Evolutionary conservation across 768 basidiomycete species (phyloP).

Genomic region (Dioszegia aurantiaca): DNA sequence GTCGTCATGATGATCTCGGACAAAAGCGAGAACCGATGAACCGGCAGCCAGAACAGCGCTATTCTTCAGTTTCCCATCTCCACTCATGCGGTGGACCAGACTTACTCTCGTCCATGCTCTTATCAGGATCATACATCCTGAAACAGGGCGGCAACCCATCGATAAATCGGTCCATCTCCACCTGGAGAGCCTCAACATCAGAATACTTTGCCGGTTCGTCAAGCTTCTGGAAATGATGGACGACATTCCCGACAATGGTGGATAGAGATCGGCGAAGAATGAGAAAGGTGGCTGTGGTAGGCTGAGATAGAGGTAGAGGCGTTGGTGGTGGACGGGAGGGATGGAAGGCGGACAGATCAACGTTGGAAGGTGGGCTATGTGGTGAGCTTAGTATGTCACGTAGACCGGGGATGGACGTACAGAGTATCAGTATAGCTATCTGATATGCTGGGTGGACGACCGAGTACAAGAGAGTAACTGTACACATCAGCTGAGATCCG

Average conservation of each 20-base stretch:
- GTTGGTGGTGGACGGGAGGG: conserved; percentile 18
- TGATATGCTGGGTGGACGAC: conserved; percentile 76
- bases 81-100: conserved; percentile 61
- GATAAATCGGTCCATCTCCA: conserved; percentile 76
- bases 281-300: conserved; percentile 81
- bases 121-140: conserved; percentile 48
- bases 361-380: conserved; percentile 57
- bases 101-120: conserved; percentile 36
- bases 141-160: conserved; percentile 65
- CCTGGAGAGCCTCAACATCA: conserved; percentile 77
- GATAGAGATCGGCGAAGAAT: conserved; percentile 81
- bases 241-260: conserved; percentile 78
- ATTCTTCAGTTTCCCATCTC: conserved; percentile 54
- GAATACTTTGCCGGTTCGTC: conserved; percentile 75
- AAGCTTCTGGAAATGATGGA: conserved; percentile 91
- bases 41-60: conserved; percentile 42
- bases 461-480: conserved; percentile 76
- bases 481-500: neutral
- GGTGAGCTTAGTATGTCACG: too few relatives aligned
- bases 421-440: conserved; percentile 79
- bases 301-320: conserved; percentile 57
- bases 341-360: conserved; percentile 53
- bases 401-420: conserved; percentile 8
- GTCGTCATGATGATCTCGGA: conserved; percentile 47
- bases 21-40: conserved; percentile 46